A percentile compares a stretch with the other conserved stretches of the same genome.
These are phyloP conservation scores for Calocybe gambosa DNA, from an alignment of 1,284 basidiomycete genomes.

Conservation along the genomic window DNA sequence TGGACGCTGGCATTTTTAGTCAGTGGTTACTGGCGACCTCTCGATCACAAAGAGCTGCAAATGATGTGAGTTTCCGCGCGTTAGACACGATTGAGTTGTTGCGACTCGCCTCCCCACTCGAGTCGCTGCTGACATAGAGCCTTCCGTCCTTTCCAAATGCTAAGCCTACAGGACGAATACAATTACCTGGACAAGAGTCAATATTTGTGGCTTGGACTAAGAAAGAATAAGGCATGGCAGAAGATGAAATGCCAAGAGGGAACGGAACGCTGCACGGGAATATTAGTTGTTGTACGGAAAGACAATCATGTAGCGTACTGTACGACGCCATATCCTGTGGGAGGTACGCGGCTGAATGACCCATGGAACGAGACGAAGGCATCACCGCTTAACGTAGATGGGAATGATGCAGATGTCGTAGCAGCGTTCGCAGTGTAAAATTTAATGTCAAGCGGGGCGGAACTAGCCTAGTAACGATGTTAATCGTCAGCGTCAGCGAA, in stretches of 20 bases:
- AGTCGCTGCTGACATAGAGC: constrained; percentile 33
- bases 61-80: background rate
- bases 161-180: constrained; percentile 34
- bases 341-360: constrained; percentile 25
- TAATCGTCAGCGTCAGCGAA: background rate
- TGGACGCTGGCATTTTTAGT: background rate
- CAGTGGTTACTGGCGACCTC: background rate
- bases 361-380: constrained; percentile 31
- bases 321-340: constrained; percentile 39
- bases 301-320: constrained; percentile 20
- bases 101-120: constrained; percentile 31
- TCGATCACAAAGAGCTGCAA: constrained; percentile 12
- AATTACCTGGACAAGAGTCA: constrained; percentile 28
- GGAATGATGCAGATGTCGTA: constrained; percentile 20
- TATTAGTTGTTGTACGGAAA: background rate
- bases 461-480: constrained; percentile 29
- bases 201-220: constrained; percentile 31
- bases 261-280: constrained; percentile 19
- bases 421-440: constrained; percentile 23
- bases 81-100: background rate
- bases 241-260: constrained; percentile 10
- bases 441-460: constrained; percentile 38
- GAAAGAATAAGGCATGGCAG: constrained; percentile 23
- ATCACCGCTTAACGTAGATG: constrained; percentile 22
- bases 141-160: constrained; percentile 26